Evolutionary conservation across 257 asterid genomes (phyloP), one percentile per base, ranked within the genome.

Genomic region (Dorcoceras hygrometricum): DNA sequence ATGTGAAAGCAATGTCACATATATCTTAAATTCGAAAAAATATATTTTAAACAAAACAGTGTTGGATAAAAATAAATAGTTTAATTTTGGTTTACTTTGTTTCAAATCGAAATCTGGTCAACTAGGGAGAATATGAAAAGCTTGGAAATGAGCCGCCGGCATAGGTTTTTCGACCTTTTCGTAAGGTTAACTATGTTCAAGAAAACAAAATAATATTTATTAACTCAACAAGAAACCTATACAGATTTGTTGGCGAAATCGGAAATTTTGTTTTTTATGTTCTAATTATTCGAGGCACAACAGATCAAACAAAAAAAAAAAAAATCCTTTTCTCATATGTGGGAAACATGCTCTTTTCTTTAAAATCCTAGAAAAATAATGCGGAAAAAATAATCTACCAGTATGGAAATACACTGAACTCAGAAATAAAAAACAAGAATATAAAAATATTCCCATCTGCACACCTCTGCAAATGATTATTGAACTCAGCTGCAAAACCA

Each of bases 211-310:
- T 32, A 18, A 24, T 12, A 46, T 0, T 60, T 10, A 63, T 53
- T 60, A 56, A 57, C 18, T 46, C 26, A 46, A 66, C 62, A 28
- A 65, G 75, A 63, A 73, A 69, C 28, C 59, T 27, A 64, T 9
- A n/a, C 65, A 71, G 82, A 80, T 78, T 84, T 71, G 72, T 73
- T 18, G 81, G 27, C 71, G 76, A 76, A 66, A 78, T 69, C 80
- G 84, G 62, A 27, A n/a, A 14, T 57, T 76, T 61, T 65, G 58
- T 14, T 61, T 28, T 23, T 66, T 51, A 0, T 32, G 23, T 31
- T 50, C 6, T 3, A n/a, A 64, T 6, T 26, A 53, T n/a, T 25
- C 24, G 24, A 9, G 46, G 43, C 51, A 46, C 6, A 32, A 64
- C 67, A 74, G 72, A 77, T 74, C 76, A 75, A 61, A 59, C 66